phyloP scores from a whole-genome alignment of 768 basidiomycete genomes.

The Tephrocybe sp. region DNA sequence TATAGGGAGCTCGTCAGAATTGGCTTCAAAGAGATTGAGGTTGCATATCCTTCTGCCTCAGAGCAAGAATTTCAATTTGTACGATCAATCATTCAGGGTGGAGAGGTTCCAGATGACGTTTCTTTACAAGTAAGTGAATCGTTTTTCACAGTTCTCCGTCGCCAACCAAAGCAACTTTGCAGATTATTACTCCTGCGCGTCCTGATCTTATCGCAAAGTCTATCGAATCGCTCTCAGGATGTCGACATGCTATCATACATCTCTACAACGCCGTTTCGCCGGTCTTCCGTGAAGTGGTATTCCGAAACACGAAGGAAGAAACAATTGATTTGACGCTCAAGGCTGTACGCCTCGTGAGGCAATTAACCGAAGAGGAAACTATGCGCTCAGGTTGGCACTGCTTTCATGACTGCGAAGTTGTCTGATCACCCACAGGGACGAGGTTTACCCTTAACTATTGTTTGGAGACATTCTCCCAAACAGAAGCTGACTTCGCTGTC shows the following conservation, averaged over 20 bases:
- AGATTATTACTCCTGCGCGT: slow-evolving; percentile 82
- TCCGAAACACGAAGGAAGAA: slow-evolving; percentile 72
- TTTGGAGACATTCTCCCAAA: slow-evolving; percentile 84
- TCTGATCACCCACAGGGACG: slow-evolving; percentile 34
- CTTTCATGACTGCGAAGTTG: not conserved
- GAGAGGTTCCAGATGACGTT: slow-evolving; percentile 71
- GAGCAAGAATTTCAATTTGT: slow-evolving; percentile 81
- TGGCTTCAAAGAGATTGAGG: slow-evolving; percentile 85
- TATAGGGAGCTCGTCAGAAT: slow-evolving; percentile 69
- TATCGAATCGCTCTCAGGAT: slow-evolving; percentile 71
- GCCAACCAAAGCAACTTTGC: not conserved
- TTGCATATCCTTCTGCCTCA: slow-evolving; percentile 82
- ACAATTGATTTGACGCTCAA: slow-evolving; percentile 70
- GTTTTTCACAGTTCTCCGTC: not conserved
- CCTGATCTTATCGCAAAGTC: slow-evolving; percentile 76
- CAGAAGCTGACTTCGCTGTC: slow-evolving; percentile 78
- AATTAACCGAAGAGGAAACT: slow-evolving; percentile 68
- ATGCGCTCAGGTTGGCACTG: slow-evolving; percentile 48
- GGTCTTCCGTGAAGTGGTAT: slow-evolving; percentile 77
- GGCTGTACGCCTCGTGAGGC: slow-evolving; percentile 69
- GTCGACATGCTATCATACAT: slow-evolving; percentile 79
- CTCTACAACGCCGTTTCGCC: slow-evolving; percentile 86
- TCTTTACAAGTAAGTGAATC: slow-evolving; percentile 66
- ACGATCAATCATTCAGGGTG: slow-evolving; percentile 62
- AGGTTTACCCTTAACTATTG: slow-evolving; percentile 82